A percentile compares a stretch with the other conserved stretches of the same genome.
Evolutionary conservation across 345 rosid genomes (phyloP).

Genomic region (Aquilaria sinensis): DNA sequence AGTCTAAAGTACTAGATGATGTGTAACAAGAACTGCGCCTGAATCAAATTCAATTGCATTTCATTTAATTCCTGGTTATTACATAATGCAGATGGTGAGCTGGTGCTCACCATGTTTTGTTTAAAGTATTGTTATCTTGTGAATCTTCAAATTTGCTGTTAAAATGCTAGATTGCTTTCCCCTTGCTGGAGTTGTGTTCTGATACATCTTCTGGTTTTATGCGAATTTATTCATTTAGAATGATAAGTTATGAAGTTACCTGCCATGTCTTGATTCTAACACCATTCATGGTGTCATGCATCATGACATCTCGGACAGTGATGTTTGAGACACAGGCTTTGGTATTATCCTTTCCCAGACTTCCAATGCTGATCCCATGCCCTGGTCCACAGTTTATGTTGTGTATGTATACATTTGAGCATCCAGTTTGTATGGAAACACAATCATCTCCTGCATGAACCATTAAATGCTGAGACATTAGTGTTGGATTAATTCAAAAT

Average conservation of each 20-base stretch:
- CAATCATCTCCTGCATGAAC: constrained; percentile 87
- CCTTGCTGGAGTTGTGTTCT: constrained; percentile 6
- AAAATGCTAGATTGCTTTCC: too few species aligned
- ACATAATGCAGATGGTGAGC: too few species aligned
- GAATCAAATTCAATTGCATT: too few species aligned
- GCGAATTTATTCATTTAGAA: not conserved
- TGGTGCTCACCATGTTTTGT: too few species aligned
- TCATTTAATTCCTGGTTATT: too few species aligned
- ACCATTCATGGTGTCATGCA: constrained; percentile 86
- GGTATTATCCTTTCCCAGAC: constrained; percentile 72
- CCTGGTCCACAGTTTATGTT: constrained; percentile 94
- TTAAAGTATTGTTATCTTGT: too few species aligned
- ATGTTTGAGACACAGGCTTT: constrained; percentile 96
- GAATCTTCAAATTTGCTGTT: too few species aligned
- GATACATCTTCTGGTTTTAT: constrained; percentile 1
- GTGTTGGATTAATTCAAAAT: constrained; percentile 7
- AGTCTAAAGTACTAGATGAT: too few species aligned
- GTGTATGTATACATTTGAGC: constrained; percentile 79
- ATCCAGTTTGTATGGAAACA: constrained; percentile 86
- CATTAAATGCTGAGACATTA: constrained; percentile 14
- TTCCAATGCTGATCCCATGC: constrained; percentile 95
- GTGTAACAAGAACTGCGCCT: too few species aligned
- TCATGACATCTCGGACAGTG: constrained; percentile 67
- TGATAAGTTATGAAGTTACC: constrained; percentile 35
- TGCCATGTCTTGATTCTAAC: constrained; percentile 98